These are phyloP conservation scores for Phellopilus nigrolimitatus DNA, from an alignment of 1,284 basidiomycete species.

Conservation along the genomic window DNA sequence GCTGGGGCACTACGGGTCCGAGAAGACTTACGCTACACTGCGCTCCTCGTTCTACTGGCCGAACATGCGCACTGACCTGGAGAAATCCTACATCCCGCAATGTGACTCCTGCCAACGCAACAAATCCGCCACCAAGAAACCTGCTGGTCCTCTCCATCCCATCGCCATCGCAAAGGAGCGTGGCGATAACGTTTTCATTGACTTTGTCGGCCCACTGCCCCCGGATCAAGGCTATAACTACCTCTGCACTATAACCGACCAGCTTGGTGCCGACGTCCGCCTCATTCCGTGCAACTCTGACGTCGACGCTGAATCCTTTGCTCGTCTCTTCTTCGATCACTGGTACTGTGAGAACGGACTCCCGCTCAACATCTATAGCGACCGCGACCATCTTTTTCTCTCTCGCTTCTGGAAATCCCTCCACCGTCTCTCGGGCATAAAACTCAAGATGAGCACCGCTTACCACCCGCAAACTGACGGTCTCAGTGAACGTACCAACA, in stretches of 20 bases:
- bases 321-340: constrained; percentile 22
- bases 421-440: constrained; percentile 22
- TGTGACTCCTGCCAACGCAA: constrained; percentile 25
- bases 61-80: constrained; percentile 20
- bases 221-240: constrained; percentile 20
- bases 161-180: constrained; percentile 25
- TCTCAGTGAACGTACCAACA: constrained; percentile 31
- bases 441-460: constrained; percentile 24
- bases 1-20: constrained; percentile 25
- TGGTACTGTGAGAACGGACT: constrained; percentile 26
- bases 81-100: constrained; percentile 22
- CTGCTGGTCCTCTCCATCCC: constrained; percentile 24
- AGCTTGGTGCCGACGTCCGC: constrained; percentile 23
- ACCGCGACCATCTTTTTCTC: constrained; percentile 26
- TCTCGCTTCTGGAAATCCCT: constrained; percentile 26
- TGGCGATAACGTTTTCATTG: constrained; percentile 25
- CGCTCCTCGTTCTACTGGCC: constrained; percentile 23
- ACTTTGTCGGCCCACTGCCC: constrained; percentile 32
- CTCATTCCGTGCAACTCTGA: constrained; percentile 24
- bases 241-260: constrained; percentile 18
- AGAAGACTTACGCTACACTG: constrained; percentile 24
- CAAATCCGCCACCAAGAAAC: constrained; percentile 21
- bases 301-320: constrained; percentile 27
- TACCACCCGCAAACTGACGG: constrained; percentile 27
- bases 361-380: constrained; percentile 23